Conservation (phyloP, 176 grass and related monocot species). For the Juncus effusus region DNA sequence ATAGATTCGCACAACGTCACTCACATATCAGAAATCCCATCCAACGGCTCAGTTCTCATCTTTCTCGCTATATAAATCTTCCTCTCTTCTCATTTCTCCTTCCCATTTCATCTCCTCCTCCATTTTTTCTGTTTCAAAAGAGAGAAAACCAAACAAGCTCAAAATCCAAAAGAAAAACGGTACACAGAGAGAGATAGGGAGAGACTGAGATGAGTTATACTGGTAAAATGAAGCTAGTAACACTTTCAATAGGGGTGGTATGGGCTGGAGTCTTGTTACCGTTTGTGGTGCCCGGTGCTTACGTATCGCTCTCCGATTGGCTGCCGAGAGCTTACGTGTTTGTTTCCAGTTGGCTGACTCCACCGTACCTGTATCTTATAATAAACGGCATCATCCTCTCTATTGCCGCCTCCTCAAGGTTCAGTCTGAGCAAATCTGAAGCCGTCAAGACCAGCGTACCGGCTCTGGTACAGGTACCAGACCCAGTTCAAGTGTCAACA, state of each 20-base stretch:
- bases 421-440: constrained; percentile 28
- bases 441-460: not conserved
- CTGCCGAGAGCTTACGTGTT: constrained; percentile 48
- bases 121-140: not conserved
- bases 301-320: constrained; percentile 40
- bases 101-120: not conserved
- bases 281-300: constrained; percentile 39
- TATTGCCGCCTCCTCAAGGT: constrained; percentile 77
- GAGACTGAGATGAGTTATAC: constrained; percentile 39
- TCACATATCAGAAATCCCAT: not conserved
- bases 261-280: constrained; percentile 34
- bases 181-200: not conserved
- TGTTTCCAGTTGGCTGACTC: constrained; percentile 52
- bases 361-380: constrained; percentile 85
- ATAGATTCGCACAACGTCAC: constrained; percentile 17
- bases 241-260: constrained; percentile 29
- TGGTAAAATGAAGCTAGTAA: constrained; percentile 34
- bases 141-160: not conserved
- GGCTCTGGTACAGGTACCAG: not conserved
- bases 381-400: constrained; percentile 97
- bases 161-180: not conserved
- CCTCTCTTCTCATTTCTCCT: not conserved
- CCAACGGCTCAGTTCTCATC: constrained; percentile 3
- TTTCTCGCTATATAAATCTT: constrained; percentile 4
- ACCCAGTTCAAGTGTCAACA: constrained; percentile 2